Conservation (phyloP, 805 yeast species). For the Maudiozyma saulgeensis region DNA sequence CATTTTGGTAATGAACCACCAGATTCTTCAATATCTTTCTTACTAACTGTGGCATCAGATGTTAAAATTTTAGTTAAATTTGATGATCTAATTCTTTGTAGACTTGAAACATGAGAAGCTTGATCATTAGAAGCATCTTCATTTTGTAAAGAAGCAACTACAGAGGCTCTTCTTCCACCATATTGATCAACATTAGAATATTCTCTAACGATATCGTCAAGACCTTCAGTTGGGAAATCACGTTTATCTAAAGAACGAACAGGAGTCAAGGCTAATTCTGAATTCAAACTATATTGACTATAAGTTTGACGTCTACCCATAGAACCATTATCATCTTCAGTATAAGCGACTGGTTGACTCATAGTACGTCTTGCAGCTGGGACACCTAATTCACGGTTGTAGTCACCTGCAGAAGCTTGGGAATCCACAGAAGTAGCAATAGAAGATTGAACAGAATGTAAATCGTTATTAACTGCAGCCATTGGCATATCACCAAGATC, state of each 20-base stretch:
- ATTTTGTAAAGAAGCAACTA: background rate
- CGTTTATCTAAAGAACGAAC: conserved; percentile 24
- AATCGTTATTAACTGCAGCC: background rate
- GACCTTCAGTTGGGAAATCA: conserved; percentile 33
- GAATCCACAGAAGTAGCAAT: conserved; percentile 6
- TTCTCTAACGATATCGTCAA: conserved; percentile 40
- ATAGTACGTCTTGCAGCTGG: conserved; percentile 7
- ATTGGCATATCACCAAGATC: background rate
- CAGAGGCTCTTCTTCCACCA: conserved; percentile 20
- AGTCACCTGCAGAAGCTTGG: background rate
- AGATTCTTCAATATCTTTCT: conserved; percentile 25
- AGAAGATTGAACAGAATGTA: conserved; percentile 6
- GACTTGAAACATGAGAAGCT: conserved; percentile 1
- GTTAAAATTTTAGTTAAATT: conserved; percentile 27
- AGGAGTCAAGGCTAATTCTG: conserved; percentile 1
- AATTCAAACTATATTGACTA: background rate
- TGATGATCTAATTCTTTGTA: conserved; percentile 16
- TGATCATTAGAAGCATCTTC: background rate
- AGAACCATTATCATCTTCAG: conserved; percentile 1
- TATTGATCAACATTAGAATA: conserved; percentile 33
- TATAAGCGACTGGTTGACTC: conserved; percentile 21
- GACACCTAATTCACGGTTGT: background rate
- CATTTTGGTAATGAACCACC: conserved; percentile 22
- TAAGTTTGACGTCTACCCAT: background rate
- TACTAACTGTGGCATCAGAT: conserved; percentile 27